These are phyloP conservation scores for Pythium monospermum DNA, from an alignment of 352 stramenopile genomes.

Conservation along the genomic window DNA sequence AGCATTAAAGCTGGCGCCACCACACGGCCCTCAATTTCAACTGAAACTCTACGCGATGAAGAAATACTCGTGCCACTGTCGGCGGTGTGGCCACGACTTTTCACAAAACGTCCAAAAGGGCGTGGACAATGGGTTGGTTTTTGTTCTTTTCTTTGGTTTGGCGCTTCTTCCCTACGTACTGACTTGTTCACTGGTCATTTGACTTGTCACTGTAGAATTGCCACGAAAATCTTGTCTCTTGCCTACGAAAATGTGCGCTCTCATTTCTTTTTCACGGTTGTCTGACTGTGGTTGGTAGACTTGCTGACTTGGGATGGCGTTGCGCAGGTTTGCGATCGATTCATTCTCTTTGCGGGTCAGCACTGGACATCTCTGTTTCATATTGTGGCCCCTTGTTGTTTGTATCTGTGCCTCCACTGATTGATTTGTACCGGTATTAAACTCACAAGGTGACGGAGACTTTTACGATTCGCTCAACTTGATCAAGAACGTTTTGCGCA, in stretches of 20 bases:
- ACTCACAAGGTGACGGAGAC: conserved; percentile 68
- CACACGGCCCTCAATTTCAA: conserved; percentile 82
- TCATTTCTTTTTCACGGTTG: background rate
- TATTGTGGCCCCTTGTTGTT: background rate
- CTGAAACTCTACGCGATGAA: conserved; percentile 84
- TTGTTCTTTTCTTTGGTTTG: no score
- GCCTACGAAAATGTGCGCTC: conserved; percentile 73
- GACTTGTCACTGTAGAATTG: no score
- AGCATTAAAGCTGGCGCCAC: conserved; percentile 62
- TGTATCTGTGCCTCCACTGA: background rate
- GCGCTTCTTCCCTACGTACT: no score
- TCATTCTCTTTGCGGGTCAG: conserved; percentile 77
- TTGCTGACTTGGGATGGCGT: background rate
- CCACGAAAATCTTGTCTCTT: conserved; percentile 82
- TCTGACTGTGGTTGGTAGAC: background rate
- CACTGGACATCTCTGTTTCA: no score
- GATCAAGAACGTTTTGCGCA: conserved; percentile 75
- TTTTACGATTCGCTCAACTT: conserved; percentile 84
- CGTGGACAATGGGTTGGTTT: conserved; percentile 78
- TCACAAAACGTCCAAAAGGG: conserved; percentile 80
- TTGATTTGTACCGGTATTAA: no score
- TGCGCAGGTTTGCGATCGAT: conserved; percentile 68
- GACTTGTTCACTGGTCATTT: no score
- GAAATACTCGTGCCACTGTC: conserved; percentile 70
- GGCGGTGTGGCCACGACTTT: conserved; percentile 55